Evolutionary conservation across 2,329 filamentous ascomycete genomes (phyloP), one percentile per base, ranked within the genome.

Genomic region (Cladobotryum protrusum): DNA sequence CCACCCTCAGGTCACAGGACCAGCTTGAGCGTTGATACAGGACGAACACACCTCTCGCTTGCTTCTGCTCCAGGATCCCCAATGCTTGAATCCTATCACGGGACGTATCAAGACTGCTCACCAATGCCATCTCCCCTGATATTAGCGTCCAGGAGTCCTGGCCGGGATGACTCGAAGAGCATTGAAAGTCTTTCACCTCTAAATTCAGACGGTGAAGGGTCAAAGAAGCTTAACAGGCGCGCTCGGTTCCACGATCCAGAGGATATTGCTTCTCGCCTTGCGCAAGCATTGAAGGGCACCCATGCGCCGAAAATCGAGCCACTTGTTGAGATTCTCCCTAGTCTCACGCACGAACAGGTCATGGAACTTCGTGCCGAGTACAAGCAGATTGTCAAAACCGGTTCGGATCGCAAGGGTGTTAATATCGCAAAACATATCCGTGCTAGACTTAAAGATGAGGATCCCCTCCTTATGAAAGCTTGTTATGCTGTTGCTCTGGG

Each of bases 51-150:
- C 17, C 55, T 72, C 45, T 74, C 78, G 12, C 65, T 82, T 2
- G 71, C 78, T 2, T 71, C 72, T 18, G 78, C 89, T 2, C 89
- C 90, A 0, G 82, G 82, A 1, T 96, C 89, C 54, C 93, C 92
- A 1, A 75, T 97, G 45, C 80, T 96, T 2, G 92, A 97, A 69
- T 85, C 93, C 1, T 97, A 97, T 68, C 86, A 85, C 54, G 92
- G 92, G 36, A 96, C 91, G 1, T 97, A 95, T 61, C 92, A 97
- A 67, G 89, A 88, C 51, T 87, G 95, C 59, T 96, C 91, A 0
- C 91, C 92, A 0, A 96, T 96, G 89, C 91, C 91, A 0, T 90
- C 90, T 0, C 89, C 91, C 1, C 72, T 91, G 19, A 74, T 84
- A 60, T 62, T 82, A 4, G 67, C 81, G 3, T 69, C 72, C 1